Percentiles rank a stretch among this genome's conserved stretches.
phyloP scores from a whole-genome alignment of 257 asterid species.

The Dorcoceras hygrometricum region DNA sequence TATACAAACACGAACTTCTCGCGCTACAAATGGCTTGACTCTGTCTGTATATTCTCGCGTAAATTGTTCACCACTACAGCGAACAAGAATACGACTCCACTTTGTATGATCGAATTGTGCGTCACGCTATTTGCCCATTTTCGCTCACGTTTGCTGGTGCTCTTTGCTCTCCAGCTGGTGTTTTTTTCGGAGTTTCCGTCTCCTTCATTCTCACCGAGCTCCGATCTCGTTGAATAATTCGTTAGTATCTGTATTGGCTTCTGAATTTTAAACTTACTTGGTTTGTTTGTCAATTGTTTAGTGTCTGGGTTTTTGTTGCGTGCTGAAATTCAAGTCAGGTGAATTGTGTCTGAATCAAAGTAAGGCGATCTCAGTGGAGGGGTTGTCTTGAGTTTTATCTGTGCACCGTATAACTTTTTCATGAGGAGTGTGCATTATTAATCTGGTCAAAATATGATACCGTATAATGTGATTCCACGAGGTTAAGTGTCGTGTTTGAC shows the following conservation, averaged over 20 bases:
- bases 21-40: slow-evolving; percentile 33
- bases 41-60: slow-evolving; percentile 17
- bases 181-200: slow-evolving; percentile 3
- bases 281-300: not conserved
- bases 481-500: not conserved
- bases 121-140: slow-evolving; percentile 15
- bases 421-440: not conserved
- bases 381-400: slow-evolving; percentile 3
- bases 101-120: not conserved
- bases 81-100: slow-evolving; percentile 2
- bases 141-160: slow-evolving; percentile 9
- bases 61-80: not conserved
- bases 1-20: not conserved
- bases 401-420: not conserved
- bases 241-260: slow-evolving; percentile 22
- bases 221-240: slow-evolving; percentile 18
- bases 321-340: slow-evolving; percentile 9
- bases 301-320: not conserved
- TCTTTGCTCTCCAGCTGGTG: slow-evolving; percentile 9
- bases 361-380: slow-evolving; percentile 14
- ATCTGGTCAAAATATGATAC: slow-evolving; percentile 3
- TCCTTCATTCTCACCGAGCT: slow-evolving; percentile 9
- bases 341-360: not conserved
- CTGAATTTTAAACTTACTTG: slow-evolving; percentile 13
- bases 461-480: not conserved